A percentile compares a stretch with the other conserved stretches of the same genome.
Evolutionary conservation across 202 grass and related monocot genomes (phyloP).

Genomic region (Tripidium arundinaceum): DNA sequence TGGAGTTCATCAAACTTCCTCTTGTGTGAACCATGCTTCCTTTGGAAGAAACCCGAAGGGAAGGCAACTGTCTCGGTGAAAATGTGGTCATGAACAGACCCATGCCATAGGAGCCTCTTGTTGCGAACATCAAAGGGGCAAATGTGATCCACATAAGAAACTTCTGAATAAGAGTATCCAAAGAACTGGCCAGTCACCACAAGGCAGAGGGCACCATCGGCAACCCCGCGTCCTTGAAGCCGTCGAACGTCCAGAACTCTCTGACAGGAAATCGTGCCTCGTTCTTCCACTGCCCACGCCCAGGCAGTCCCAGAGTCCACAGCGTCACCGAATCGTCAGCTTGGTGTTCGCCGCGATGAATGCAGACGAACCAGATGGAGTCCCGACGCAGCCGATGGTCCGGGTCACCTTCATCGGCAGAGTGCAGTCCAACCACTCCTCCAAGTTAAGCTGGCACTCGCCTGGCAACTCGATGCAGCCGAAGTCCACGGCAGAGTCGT

Average conservation of each 20-base stretch:
- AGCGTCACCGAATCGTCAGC: not conserved
- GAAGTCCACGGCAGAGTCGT: not conserved
- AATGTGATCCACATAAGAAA: not conserved
- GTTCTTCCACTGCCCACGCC: not conserved
- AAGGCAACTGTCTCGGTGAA: not conserved
- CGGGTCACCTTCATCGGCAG: not conserved
- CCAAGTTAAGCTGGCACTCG: not conserved
- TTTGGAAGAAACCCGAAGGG: not conserved
- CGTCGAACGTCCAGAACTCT: not conserved
- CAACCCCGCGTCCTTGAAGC: not conserved
- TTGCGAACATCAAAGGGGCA: not conserved
- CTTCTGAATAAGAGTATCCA: not conserved
- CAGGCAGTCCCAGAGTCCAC: not conserved
- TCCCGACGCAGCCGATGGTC: not conserved
- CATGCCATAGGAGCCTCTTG: not conserved
- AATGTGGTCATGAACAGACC: not conserved
- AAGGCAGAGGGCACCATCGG: not conserved
- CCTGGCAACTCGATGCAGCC: not conserved
- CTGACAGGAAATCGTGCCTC: not conserved
- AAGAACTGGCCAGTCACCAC: not conserved
- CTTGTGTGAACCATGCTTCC: not conserved
- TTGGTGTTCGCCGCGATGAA: not conserved
- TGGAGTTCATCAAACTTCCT: no score
- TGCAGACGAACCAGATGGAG: not conserved
- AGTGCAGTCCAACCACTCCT: not conserved